Base-by-base conservation (phyloP, 106 monocot genomes). In the Vanilla planifolia region DNA sequence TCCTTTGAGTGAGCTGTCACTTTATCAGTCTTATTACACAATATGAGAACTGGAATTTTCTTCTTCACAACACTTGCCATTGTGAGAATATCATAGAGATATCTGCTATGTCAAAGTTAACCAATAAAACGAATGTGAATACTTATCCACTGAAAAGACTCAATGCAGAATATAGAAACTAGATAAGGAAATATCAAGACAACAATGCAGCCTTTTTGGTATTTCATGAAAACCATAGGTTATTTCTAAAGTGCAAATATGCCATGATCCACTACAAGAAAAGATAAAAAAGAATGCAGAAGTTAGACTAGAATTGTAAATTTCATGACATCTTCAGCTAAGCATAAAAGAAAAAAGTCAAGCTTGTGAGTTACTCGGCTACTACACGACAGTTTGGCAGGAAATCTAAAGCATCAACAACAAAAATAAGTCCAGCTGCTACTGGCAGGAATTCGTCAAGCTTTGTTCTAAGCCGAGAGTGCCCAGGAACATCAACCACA, bases 351-450 rank as follows among this genome's bases (percentile, higher is more conserved):
- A 15, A 14, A 32, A 33, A 78, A 46, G 23, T 8, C 21, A 3
- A 50, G 17, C 14, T 9, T 72, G 48, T 29, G 43, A 74, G 70
- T 73, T 91, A 91, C 96, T 92, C 91, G 35, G 96, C 79, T 77
- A 77, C 81, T 40, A 77, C 72, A 51, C 89, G 84, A 37, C 77
- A 79, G 61, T 82, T 91, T 20, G 90, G 77, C 48, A 98, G 75
- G 77, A 98, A 98, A 79, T 98, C 96, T 48, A 89, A 70, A 43
- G 91, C 87, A 85, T 98, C 96, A 25, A 98, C 87, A 72, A 91
- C 77, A 77, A 87, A 98, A 36, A 98, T 63, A 53, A 98, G 65
- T 13, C 91, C 88, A 61, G 96, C 87, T 41, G 96, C 76, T 61
- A 77, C 81, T 67, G 84, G 79, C 47, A 96, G 76, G 69, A 72